Evolutionary conservation across 2,329 filamentous ascomycete species (phyloP).

Genomic region (Aspergillus phoenicis): DNA sequence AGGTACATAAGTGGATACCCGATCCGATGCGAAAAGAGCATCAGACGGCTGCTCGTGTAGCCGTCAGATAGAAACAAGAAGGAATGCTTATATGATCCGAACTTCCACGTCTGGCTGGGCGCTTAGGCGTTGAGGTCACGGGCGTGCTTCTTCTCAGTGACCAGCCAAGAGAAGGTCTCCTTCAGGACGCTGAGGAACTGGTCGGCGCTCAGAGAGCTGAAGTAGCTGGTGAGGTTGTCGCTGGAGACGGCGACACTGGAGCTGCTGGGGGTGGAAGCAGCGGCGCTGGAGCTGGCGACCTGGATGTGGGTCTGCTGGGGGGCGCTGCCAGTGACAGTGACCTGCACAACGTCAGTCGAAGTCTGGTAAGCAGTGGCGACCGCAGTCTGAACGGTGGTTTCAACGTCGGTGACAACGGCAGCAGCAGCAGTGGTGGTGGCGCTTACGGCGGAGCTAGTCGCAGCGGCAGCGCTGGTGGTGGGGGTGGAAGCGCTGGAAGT

Average conservation of each 20-base stretch:
- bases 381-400: slow-evolving; percentile 24
- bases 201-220: slow-evolving; percentile 35
- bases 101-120: slow-evolving; percentile 19
- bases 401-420: slow-evolving; percentile 13
- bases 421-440: slow-evolving; percentile 17
- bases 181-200: slow-evolving; percentile 33
- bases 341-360: slow-evolving; percentile 23
- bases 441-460: slow-evolving; percentile 16
- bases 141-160: slow-evolving; percentile 36
- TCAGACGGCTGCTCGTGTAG: slow-evolving; percentile 13
- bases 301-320: slow-evolving; percentile 28
- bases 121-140: slow-evolving; percentile 32
- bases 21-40: slow-evolving; percentile 17
- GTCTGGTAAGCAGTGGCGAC: slow-evolving; percentile 27
- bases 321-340: slow-evolving; percentile 27
- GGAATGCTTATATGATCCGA: slow-evolving; percentile 17
- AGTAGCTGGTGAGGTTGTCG: slow-evolving; percentile 30
- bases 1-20: slow-evolving; percentile 24
- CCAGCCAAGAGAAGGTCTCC: slow-evolving; percentile 36
- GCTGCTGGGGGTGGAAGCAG: slow-evolving; percentile 15
- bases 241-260: slow-evolving; percentile 20
- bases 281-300: slow-evolving; percentile 18
- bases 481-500: slow-evolving; percentile 9
- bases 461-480: slow-evolving; percentile 12
- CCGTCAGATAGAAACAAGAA: slow-evolving; percentile 12